phyloP scores from a whole-genome alignment of 306 rosid species.

The Vigna mungo region DNA sequence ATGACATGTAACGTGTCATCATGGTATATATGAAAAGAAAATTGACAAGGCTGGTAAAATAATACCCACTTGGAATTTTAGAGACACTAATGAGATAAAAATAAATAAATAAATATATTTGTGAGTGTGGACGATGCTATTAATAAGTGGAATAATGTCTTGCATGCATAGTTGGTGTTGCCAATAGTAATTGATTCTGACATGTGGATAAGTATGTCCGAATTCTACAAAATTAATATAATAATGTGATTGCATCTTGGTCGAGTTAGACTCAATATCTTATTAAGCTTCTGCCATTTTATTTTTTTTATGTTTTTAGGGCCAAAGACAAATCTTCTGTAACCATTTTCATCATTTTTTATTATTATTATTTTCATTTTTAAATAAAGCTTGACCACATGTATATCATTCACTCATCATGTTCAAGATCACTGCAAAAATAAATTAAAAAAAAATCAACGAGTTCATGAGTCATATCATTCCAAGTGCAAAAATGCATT shows the following conservation, averaged over 20 bases:
- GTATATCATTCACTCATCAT: too few species aligned
- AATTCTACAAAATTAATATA: conserved; percentile 9
- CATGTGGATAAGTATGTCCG: conserved; percentile 35
- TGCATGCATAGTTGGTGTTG: conserved; percentile 32
- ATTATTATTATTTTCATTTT: background rate
- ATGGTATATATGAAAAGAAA: too few species aligned
- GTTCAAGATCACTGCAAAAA: too few species aligned
- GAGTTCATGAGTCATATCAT: too few species aligned
- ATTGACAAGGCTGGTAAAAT: too few species aligned
- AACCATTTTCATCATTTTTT: background rate
- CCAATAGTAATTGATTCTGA: conserved; percentile 9
- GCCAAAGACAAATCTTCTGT: conserved; percentile 34
- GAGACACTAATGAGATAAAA: too few species aligned
- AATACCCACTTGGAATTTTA: too few species aligned
- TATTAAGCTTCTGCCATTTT: background rate
- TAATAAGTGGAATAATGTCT: background rate
- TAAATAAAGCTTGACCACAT: background rate
- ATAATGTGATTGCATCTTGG: conserved; percentile 27
- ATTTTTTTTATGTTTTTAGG: background rate
- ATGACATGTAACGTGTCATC: too few species aligned
- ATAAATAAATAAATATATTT: too few species aligned
- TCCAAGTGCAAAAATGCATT: too few species aligned
- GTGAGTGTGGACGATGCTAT: background rate
- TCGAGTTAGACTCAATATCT: background rate
- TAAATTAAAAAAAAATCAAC: too few species aligned